Evolutionary conservation across 441 rosid species (phyloP).

Genomic region (Dalechampia spathulata): DNA sequence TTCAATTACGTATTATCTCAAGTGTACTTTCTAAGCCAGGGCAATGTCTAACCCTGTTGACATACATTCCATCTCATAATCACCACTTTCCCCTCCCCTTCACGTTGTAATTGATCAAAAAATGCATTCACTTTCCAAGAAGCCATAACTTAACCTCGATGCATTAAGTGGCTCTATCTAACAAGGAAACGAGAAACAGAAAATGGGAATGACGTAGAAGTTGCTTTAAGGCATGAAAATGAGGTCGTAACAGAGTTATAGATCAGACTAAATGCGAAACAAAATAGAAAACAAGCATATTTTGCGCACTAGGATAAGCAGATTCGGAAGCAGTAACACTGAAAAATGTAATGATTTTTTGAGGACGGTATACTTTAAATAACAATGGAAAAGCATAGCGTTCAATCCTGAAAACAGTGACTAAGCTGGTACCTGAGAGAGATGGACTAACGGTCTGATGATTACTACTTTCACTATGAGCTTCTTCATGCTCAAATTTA

Average conservation of each 20-base stretch:
- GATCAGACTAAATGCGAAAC: not conserved
- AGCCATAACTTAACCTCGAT: no score
- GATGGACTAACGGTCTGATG: conserved; percentile 14
- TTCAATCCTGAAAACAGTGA: not conserved
- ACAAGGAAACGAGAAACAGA: not conserved
- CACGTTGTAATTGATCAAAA: no score
- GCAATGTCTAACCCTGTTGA: no score
- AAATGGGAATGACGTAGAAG: not conserved
- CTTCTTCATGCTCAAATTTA: conserved; percentile 29
- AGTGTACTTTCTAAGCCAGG: no score
- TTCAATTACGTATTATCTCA: no score
- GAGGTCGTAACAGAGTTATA: not conserved
- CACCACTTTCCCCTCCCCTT: no score
- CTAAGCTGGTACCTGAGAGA: conserved; percentile 35
- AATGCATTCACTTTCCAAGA: no score
- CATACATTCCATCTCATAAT: no score
- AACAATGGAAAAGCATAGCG: not conserved
- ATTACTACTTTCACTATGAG: conserved; percentile 26
- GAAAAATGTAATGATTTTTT: not conserved
- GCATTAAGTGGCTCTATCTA: not conserved
- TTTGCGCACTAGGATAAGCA: not conserved
- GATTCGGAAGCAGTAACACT: not conserved
- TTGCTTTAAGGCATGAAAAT: not conserved
- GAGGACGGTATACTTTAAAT: not conserved
- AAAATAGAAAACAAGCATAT: not conserved